These are phyloP conservation scores for Triticum urartu DNA, from an alignment of 176 grass and related monocot species.

Conservation along the genomic window DNA sequence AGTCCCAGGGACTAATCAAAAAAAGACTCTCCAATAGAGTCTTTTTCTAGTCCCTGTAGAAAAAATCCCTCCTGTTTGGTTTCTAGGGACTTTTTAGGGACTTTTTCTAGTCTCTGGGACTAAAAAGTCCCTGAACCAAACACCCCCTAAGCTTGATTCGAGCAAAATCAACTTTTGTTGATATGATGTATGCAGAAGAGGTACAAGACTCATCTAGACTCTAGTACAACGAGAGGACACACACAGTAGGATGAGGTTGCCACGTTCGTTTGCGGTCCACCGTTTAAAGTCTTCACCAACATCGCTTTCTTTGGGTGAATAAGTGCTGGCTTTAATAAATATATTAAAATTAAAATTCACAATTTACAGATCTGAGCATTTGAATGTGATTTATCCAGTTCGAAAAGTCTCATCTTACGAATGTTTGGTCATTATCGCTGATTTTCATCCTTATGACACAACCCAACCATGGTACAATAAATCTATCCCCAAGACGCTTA, in stretches of 20 bases:
- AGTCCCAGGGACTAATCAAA: too few relatives aligned
- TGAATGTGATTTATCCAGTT: not conserved
- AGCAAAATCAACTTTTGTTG: not conserved
- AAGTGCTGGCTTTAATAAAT: not conserved
- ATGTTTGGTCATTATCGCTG: not conserved
- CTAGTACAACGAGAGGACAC: not conserved
- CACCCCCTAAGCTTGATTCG: not conserved
- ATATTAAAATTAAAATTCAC: not conserved
- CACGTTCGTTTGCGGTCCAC: not conserved
- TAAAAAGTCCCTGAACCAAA: too few relatives aligned
- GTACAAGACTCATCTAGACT: not conserved
- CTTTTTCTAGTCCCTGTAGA: too few relatives aligned
- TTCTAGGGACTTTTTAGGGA: too few relatives aligned
- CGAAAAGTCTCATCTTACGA: not conserved
- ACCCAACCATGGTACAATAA: not conserved
- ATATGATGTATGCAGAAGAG: not conserved
- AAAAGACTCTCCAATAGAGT: too few relatives aligned
- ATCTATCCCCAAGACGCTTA: not conserved
- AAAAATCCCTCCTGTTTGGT: too few relatives aligned
- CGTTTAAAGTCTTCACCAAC: not conserved
- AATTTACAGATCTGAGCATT: not conserved
- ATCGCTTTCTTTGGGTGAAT: not conserved
- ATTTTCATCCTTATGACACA: not conserved
- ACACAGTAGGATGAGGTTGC: not conserved
- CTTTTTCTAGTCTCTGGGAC: too few relatives aligned